A percentile compares a stretch with the other conserved stretches of the same genome.
These are phyloP conservation scores for Lentinula guzmanii DNA, from an alignment of 768 basidiomycete genomes.

Conservation along the genomic window DNA sequence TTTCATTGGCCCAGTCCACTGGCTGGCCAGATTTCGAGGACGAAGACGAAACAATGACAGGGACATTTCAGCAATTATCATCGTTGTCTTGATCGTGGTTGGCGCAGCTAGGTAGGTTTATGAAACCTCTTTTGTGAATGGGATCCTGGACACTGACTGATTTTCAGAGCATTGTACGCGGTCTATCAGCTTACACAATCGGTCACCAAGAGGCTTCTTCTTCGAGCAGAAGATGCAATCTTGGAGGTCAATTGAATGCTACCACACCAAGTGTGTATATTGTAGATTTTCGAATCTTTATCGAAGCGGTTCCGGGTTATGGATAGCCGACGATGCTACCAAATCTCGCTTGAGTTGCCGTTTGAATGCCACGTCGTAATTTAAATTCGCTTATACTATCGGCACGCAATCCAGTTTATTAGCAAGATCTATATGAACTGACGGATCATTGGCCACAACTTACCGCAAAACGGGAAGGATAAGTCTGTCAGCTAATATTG, in stretches of 20 bases:
- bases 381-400: too few relatives aligned
- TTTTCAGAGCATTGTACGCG: conserved; percentile 56
- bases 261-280: neutral
- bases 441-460: too few relatives aligned
- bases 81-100: conserved; percentile 52
- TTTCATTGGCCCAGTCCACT: conserved; percentile 61
- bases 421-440: too few relatives aligned
- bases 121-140: neutral
- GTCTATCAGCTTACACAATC: conserved; percentile 63
- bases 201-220: conserved; percentile 51
- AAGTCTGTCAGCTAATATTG: too few relatives aligned
- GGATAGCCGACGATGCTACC: neutral
- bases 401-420: too few relatives aligned
- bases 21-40: conserved; percentile 61
- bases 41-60: conserved; percentile 50
- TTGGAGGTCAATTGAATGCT: conserved; percentile 56
- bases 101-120: conserved; percentile 55
- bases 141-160: neutral
- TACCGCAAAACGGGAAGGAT: too few relatives aligned
- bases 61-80: conserved; percentile 62
- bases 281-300: too few relatives aligned
- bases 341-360: neutral
- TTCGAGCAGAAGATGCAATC: conserved; percentile 75
- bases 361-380: too few relatives aligned
- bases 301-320: neutral